These are phyloP conservation scores for Boletus subluridellus DNA, from an alignment of 1,284 basidiomycete species.

Conservation along the genomic window DNA sequence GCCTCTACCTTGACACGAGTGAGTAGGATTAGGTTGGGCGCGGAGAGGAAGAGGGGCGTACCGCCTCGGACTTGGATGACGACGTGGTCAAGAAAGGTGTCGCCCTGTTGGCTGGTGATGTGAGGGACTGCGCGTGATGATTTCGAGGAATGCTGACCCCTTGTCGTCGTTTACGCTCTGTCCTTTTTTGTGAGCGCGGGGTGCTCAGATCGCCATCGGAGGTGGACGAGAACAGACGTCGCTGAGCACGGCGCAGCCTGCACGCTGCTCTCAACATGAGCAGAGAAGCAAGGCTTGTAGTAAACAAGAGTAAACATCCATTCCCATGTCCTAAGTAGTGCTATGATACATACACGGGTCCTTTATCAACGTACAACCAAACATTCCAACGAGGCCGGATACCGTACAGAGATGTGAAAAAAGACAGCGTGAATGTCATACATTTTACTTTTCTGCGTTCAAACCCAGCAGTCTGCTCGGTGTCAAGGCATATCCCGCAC, in stretches of 20 bases:
- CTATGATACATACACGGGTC: slow-evolving; percentile 1
- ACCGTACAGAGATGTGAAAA: too few species aligned
- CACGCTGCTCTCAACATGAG: slow-evolving; percentile 14
- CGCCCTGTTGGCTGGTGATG: slow-evolving; percentile 49
- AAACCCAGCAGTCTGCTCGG: slow-evolving; percentile 35
- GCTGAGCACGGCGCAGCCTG: neutral
- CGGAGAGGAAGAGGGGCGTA: slow-evolving; percentile 30
- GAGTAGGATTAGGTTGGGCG: slow-evolving; percentile 3
- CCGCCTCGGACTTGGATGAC: slow-evolving; percentile 76
- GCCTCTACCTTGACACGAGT: slow-evolving; percentile 59
- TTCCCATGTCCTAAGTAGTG: neutral
- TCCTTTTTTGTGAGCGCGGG: slow-evolving; percentile 42
- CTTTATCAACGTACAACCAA: slow-evolving; percentile 6
- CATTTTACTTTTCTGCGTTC: slow-evolving; percentile 12
- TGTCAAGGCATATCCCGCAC: slow-evolving; percentile 27
- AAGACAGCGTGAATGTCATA: neutral
- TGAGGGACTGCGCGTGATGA: slow-evolving; percentile 6
- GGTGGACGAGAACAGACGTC: neutral
- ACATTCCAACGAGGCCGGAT: too few species aligned
- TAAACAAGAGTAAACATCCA: slow-evolving; percentile 22
- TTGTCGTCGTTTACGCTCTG: slow-evolving; percentile 76
- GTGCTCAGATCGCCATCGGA: neutral
- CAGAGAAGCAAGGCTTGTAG: neutral
- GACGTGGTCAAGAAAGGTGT: slow-evolving; percentile 77
- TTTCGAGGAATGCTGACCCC: slow-evolving; percentile 43